Percentiles rank a stretch among this genome's conserved stretches.
These are phyloP conservation scores for Furcasterigmium sp. DNA, from an alignment of 2,329 filamentous ascomycete genomes.

Conservation along the genomic window DNA sequence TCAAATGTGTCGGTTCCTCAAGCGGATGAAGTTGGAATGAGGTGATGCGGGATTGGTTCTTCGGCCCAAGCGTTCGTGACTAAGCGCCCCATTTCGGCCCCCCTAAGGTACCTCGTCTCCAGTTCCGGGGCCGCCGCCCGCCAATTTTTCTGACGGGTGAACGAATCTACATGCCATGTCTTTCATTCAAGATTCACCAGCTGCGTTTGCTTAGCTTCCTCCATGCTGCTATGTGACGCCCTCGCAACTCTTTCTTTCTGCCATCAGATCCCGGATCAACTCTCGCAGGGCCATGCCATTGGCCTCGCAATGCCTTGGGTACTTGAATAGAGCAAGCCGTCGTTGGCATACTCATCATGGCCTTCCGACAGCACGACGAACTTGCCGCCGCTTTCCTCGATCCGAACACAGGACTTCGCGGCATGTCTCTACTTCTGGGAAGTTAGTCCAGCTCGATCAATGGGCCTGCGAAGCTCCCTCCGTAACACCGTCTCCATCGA, in stretches of 20 bases:
- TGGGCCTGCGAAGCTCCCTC: too few species aligned
- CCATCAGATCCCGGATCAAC: not conserved
- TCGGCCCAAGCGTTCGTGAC: not conserved
- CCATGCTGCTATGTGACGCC: not conserved
- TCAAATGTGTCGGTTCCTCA: not conserved
- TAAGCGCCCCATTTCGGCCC: too few species aligned
- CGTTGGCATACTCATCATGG: conserved; percentile 5
- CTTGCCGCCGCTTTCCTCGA: not conserved
- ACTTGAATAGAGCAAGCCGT: conserved; percentile 16
- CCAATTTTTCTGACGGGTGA: too few species aligned
- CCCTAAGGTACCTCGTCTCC: too few species aligned
- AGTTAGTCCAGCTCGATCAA: too few species aligned
- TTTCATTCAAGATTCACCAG: not conserved
- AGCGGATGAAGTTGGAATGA: conserved; percentile 2
- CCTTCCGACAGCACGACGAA: conserved; percentile 2
- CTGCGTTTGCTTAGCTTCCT: not conserved
- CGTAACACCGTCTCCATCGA: too few species aligned
- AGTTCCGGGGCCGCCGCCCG: too few species aligned
- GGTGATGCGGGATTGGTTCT: conserved; percentile 3
- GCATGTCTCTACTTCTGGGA: too few species aligned
- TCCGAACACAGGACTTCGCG: too few species aligned
- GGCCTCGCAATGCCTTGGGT: conserved; percentile 13
- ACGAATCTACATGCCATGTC: not conserved
- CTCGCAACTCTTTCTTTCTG: not conserved
- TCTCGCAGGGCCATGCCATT: conserved; percentile 12